A percentile compares a stretch with the other conserved stretches of the same genome.
These are phyloP conservation scores for Hawksworthiomyces lignivorus DNA, from an alignment of 2,329 filamentous ascomycete species.

Conservation along the genomic window DNA sequence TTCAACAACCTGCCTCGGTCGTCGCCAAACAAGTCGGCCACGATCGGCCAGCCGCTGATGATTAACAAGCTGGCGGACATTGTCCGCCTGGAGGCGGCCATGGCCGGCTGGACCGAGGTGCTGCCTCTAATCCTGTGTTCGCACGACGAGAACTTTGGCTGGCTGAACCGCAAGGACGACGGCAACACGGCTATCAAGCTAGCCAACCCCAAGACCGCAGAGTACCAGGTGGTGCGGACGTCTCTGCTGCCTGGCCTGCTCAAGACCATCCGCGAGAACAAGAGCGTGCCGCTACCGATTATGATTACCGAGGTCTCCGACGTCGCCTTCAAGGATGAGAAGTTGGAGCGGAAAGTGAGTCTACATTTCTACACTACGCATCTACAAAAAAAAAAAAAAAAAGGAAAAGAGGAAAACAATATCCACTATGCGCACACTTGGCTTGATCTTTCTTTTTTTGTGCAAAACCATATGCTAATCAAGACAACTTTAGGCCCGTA, in stretches of 20 bases:
- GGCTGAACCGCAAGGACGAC: slow-evolving; percentile 85
- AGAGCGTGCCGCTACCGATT: slow-evolving; percentile 78
- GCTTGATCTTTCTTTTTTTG: too few relatives aligned
- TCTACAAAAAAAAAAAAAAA: too few relatives aligned
- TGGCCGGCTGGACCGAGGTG: slow-evolving; percentile 94
- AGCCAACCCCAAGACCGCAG: slow-evolving; percentile 84
- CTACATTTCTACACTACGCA: background rate
- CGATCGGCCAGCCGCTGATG: slow-evolving; percentile 75
- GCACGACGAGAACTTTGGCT: slow-evolving; percentile 95
- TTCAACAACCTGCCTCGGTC: slow-evolving; percentile 91
- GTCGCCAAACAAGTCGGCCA: slow-evolving; percentile 78
- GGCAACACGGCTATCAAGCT: slow-evolving; percentile 75
- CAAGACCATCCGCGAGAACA: slow-evolving; percentile 92
- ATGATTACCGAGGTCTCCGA: slow-evolving; percentile 90
- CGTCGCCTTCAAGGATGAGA: slow-evolving; percentile 81
- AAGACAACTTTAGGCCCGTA: slow-evolving; percentile 48
- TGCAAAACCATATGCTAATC: too few relatives aligned
- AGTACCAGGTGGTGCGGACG: slow-evolving; percentile 90
- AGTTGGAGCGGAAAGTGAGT: slow-evolving; percentile 60
- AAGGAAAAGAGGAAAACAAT: too few relatives aligned
- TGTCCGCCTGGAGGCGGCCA: slow-evolving; percentile 77
- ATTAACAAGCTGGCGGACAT: slow-evolving; percentile 96
- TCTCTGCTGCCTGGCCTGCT: slow-evolving; percentile 78
- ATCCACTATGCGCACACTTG: too few relatives aligned
- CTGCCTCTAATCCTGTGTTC: slow-evolving; percentile 95